Conservation (phyloP, 768 basidiomycete genomes). For the Basidioascus undulatus region DNA sequence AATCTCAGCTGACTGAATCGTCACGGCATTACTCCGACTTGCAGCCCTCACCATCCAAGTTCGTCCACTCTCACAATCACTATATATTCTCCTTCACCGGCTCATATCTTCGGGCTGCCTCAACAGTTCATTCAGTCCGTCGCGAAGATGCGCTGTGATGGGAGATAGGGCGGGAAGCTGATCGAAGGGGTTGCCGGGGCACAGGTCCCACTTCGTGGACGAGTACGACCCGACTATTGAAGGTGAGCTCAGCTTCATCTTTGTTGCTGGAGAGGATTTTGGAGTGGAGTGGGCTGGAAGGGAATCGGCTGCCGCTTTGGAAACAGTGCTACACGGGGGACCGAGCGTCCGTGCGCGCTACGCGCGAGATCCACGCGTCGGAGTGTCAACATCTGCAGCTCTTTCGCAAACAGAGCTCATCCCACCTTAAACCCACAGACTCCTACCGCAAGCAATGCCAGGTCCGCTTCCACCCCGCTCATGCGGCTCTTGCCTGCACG, state of each 20-base stretch:
- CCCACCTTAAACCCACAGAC: slow-evolving; percentile 34
- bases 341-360: background rate
- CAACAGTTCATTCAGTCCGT: no score
- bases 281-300: background rate
- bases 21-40: no score
- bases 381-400: background rate
- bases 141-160: no score
- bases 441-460: slow-evolving; percentile 59
- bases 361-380: background rate
- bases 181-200: background rate
- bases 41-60: no score
- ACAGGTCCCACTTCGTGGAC: slow-evolving; percentile 10
- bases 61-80: no score
- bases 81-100: no score
- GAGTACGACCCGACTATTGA: slow-evolving; percentile 27
- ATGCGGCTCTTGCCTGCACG: no score
- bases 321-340: no score
- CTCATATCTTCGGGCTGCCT: no score
- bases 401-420: background rate
- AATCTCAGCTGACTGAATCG: no score
- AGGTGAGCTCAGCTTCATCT: slow-evolving; percentile 14
- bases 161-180: background rate
- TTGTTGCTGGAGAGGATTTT: no score
- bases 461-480: no score
- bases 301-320: background rate